These are phyloP conservation scores for Delonix regia DNA, from an alignment of 306 rosid genomes.

Conservation along the genomic window DNA sequence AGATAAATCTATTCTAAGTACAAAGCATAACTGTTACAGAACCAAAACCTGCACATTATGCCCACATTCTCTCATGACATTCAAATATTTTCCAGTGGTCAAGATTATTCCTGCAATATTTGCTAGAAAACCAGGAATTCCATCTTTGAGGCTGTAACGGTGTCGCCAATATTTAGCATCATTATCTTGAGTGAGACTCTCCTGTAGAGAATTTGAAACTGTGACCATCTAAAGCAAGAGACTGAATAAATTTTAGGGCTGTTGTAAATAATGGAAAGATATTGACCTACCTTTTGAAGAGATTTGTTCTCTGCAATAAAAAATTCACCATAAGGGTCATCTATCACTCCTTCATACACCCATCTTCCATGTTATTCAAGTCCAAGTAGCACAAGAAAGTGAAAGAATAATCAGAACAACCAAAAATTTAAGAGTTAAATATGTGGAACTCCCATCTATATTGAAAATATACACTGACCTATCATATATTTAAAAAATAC, in stretches of 20 bases:
- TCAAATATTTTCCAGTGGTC: conserved; percentile 96
- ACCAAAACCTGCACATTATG: conserved; percentile 88
- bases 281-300: conserved; percentile 71
- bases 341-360: conserved; percentile 97
- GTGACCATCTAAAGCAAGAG: conserved; percentile 37
- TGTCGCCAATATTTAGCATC: conserved; percentile 94
- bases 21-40: conserved; percentile 30
- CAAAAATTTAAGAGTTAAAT: background rate
- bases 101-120: conserved; percentile 82
- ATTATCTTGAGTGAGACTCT: conserved; percentile 89
- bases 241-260: conserved; percentile 29
- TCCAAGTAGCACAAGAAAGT: conserved; percentile 38
- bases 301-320: conserved; percentile 93
- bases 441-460: background rate
- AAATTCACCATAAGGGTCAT: conserved; percentile 96
- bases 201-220: conserved; percentile 55
- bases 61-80: conserved; percentile 99
- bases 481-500: background rate
- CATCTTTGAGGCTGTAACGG: conserved; percentile 96
- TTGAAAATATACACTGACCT: background rate
- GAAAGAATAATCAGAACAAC: conserved; percentile 31
- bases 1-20: conserved; percentile 18
- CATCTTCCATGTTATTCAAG: conserved; percentile 62
- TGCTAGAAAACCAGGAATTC: conserved; percentile 93
- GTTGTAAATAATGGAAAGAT: conserved; percentile 30